A percentile compares a stretch with the other conserved stretches of the same genome.
phyloP scores from a whole-genome alignment of 306 rosid species.

The Dryas octopetala region DNA sequence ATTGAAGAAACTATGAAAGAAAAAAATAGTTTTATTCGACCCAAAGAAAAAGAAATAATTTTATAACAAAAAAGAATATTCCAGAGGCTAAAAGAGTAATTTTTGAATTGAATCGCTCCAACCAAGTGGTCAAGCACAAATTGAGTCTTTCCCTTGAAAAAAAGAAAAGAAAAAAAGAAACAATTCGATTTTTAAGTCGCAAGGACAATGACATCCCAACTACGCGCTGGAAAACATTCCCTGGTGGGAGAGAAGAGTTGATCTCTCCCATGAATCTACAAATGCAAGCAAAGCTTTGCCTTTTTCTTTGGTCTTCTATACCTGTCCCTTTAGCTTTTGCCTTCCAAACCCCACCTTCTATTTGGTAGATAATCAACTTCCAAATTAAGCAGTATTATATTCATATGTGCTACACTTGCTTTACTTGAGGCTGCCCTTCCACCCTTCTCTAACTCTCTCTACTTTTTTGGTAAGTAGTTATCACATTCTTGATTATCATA shows the following conservation, averaged over 20 bases:
- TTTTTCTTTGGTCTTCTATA: slow-evolving; percentile 36
- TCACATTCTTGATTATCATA: slow-evolving; percentile 33
- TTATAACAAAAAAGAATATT: too few species aligned
- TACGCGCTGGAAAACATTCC: slow-evolving; percentile 51
- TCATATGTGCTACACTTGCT: slow-evolving; percentile 4
- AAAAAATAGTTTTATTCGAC: too few species aligned
- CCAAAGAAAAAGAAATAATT: too few species aligned
- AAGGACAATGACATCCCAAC: slow-evolving; percentile 59
- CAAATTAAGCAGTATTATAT: slow-evolving; percentile 9
- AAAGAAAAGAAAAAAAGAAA: too few species aligned
- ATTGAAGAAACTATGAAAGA: too few species aligned
- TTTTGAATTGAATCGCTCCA: too few species aligned
- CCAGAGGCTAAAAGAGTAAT: too few species aligned
- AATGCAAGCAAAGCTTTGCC: slow-evolving; percentile 73
- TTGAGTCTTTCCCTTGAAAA: background rate
- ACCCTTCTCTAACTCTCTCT: slow-evolving; percentile 19
- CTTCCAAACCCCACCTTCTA: slow-evolving; percentile 1
- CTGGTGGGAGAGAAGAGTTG: slow-evolving; percentile 17
- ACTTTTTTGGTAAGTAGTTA: slow-evolving; percentile 45
- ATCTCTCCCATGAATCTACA: slow-evolving; percentile 47
- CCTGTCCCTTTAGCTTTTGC: slow-evolving; percentile 34
- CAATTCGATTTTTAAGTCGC: background rate
- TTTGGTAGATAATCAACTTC: slow-evolving; percentile 29
- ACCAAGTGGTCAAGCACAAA: background rate
- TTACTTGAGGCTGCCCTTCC: slow-evolving; percentile 38